Conservation (phyloP, 2,329 filamentous ascomycete species). For the Chrysoporthe puriensis region DNA sequence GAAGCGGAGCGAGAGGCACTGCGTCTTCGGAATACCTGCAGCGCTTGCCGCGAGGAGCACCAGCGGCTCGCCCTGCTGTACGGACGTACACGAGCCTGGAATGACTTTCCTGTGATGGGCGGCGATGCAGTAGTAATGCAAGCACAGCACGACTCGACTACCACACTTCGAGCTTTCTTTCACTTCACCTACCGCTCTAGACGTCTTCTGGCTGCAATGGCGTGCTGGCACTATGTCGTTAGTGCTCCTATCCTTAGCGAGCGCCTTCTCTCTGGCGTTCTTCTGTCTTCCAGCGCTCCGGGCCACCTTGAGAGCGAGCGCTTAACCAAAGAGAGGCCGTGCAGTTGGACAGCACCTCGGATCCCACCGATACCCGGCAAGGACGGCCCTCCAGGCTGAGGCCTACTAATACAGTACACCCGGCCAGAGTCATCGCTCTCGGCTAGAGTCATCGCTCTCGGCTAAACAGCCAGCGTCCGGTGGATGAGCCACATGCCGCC, state of each 20-base stretch:
- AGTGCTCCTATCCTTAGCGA: conserved; percentile 3
- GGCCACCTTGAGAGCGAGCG: too few species aligned
- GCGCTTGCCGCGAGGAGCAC: not conserved
- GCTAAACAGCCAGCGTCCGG: not conserved
- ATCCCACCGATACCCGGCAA: too few species aligned
- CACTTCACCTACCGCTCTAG: not conserved
- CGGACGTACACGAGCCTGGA: not conserved
- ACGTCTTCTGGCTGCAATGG: not conserved
- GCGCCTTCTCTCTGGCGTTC: too few species aligned
- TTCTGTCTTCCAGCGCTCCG: not conserved
- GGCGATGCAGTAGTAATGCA: too few species aligned
- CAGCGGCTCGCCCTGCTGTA: not conserved
- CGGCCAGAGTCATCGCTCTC: not conserved
- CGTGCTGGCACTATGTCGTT: conserved; percentile 4
- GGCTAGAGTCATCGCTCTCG: not conserved
- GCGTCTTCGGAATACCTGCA: not conserved
- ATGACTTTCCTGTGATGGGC: not conserved
- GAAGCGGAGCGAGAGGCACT: not conserved
- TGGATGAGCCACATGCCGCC: not conserved
- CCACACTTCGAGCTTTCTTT: too few species aligned
- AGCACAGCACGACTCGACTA: too few species aligned
- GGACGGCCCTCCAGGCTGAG: too few species aligned
- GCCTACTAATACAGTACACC: not conserved
- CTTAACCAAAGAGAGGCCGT: too few species aligned
- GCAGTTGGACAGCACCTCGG: too few species aligned